These are phyloP conservation scores for Effrenium voratum DNA, from an alignment of 73 alveolate species.

Conservation along the genomic window DNA sequence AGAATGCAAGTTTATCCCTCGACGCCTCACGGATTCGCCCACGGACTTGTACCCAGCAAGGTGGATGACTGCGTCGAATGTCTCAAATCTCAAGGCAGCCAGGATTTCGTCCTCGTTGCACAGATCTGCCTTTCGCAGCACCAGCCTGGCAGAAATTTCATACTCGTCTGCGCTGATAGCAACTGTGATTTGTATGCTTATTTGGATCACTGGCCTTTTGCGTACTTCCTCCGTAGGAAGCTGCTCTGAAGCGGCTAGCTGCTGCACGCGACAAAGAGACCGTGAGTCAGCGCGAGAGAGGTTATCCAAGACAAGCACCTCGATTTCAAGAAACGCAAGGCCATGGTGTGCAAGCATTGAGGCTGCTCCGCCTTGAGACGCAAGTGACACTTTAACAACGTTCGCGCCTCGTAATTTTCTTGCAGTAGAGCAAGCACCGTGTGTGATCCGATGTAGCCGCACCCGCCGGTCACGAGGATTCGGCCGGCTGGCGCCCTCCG, in stretches of 20 bases:
- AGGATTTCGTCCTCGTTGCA: not conserved
- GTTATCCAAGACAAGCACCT: conserved; percentile 40
- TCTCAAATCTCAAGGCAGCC: conserved; percentile 12
- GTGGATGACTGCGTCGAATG: conserved; percentile 97
- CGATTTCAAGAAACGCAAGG: not conserved
- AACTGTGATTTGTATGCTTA: too few species aligned
- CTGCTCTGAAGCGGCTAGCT: not conserved
- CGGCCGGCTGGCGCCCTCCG: too few species aligned
- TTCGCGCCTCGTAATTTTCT: conserved; percentile 28
- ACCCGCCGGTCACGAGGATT: conserved; percentile 45
- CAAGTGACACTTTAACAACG: not conserved
- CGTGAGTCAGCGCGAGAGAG: not conserved
- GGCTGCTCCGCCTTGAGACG: not conserved
- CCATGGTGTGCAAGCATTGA: too few species aligned
- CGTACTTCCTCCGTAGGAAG: not conserved
- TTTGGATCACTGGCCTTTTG: too few species aligned
- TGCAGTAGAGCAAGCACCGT: conserved; percentile 39
- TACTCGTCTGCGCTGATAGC: too few species aligned
- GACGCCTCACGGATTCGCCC: conserved; percentile 51
- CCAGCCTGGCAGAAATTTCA: not conserved
- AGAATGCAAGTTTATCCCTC: too few species aligned
- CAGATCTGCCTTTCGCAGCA: not conserved
- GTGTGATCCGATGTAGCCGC: conserved; percentile 86
- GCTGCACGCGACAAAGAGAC: not conserved
- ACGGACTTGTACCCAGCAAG: conserved; percentile 99